A percentile compares a stretch with the other conserved stretches of the same genome.
Conservation (phyloP, 2,329 filamentous ascomycete genomes). For the Diaporthe citriasiana region DNA sequence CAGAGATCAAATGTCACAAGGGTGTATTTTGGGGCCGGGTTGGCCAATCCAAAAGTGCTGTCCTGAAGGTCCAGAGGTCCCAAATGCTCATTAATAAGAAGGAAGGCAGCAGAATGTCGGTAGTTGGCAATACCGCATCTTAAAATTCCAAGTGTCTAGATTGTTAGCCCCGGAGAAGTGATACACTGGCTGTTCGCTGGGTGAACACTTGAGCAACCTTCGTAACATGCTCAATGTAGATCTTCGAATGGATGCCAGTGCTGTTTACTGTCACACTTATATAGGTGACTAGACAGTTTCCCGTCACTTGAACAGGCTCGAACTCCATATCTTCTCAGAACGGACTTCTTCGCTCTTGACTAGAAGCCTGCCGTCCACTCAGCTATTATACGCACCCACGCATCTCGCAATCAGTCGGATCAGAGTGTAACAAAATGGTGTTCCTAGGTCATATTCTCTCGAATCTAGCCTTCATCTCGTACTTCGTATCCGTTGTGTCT, state of each 20-base stretch:
- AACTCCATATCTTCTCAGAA: not conserved
- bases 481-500: not conserved
- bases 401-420: not conserved
- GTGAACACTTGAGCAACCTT: constrained; percentile 2
- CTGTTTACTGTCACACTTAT: not conserved
- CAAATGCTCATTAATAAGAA: too few relatives aligned
- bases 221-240: not conserved
- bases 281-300: not conserved
- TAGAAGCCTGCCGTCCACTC: not conserved
- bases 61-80: not conserved
- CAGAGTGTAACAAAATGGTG: not conserved
- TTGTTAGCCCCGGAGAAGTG: too few relatives aligned
- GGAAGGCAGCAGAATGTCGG: not conserved
- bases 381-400: not conserved
- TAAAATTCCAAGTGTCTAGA: too few relatives aligned
- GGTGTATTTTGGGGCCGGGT: not conserved
- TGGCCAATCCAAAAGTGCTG: not conserved
- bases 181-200: too few relatives aligned
- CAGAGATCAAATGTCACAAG: not conserved
- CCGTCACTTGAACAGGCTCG: too few relatives aligned
- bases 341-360: too few relatives aligned
- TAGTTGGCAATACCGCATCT: not conserved
- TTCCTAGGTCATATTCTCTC: not conserved
- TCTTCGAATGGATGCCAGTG: not conserved
- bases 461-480: not conserved